Base-by-base conservation (phyloP, 441 rosid species). In the Flueggea neowawraea region DNA sequence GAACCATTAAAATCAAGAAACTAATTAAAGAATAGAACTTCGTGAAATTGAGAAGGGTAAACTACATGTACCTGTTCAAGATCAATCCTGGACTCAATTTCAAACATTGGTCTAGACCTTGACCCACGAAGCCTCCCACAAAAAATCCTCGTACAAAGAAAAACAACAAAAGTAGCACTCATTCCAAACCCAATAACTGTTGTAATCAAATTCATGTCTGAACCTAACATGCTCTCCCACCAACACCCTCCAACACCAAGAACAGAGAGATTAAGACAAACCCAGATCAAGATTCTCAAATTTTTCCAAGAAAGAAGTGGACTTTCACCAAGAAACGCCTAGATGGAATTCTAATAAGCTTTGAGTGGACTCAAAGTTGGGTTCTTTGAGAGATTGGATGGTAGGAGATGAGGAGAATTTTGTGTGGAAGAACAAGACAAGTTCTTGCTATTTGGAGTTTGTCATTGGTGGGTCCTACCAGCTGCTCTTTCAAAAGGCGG, bases 161-260 rank as follows among this genome's bases (percentile, higher is more conserved):
- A 87, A 68, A 80, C 78, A 6, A 85, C 80, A 65, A 87, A 85
- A 56, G 85, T 62, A 6, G 81, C 84, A 69, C 87, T 85, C 86
- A 80, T 77, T 50, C 73, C 89, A 70, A 87, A 87, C 50, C 84
- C 95, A 57, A 87, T 81, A 6, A 81, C 45, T 5, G 83, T 80
- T 9, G 95, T 80, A 15, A 83, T 74, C 77, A 76, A 69, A 74
- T 78, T 85, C 82, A 77, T 70, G 16, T 70, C 74, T 14, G 83
- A 65, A 68, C 70, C 84, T 48, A 81, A 49, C 85, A 81, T 81
- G 28, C 28, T 22, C 28, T 22, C 28, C 28, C 28, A 22, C 28
- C 28, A 70, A 65, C 60, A 55, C 33, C 22, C 31, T 64, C 55
- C 55, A 28, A 51, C 4, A 16, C 31, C 55, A 61, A 45, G 16